phyloP scores from a whole-genome alignment of 2,329 filamentous ascomycete species.

The Paraphaeosphaeria sporulosa region DNA sequence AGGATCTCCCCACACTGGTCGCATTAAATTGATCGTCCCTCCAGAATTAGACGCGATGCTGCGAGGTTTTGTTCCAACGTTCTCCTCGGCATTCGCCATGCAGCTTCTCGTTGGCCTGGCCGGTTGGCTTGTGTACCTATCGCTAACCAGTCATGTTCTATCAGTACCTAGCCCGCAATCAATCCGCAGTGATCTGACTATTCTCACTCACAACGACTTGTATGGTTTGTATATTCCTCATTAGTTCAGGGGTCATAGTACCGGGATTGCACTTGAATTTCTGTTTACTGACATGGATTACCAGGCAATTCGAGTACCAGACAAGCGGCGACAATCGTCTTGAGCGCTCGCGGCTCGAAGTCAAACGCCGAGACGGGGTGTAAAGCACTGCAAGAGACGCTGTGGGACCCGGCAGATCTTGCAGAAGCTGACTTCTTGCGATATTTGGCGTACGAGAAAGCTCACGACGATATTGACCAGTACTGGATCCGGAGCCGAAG shows the following conservation, averaged over 20 bases:
- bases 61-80: constrained; percentile 15
- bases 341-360: constrained; percentile 22
- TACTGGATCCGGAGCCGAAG: constrained; percentile 29
- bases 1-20: not conserved
- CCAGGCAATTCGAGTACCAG: constrained; percentile 29
- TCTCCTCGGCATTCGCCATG: constrained; percentile 21
- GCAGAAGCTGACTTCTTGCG: constrained; percentile 25
- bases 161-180: constrained; percentile 30
- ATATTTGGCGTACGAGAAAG: constrained; percentile 29
- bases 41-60: constrained; percentile 15
- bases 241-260: not conserved
- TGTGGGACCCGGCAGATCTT: constrained; percentile 27
- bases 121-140: constrained; percentile 18
- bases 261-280: not conserved
- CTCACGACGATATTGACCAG: constrained; percentile 17
- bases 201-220: constrained; percentile 40
- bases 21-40: constrained; percentile 19
- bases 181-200: constrained; percentile 38
- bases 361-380: constrained; percentile 25
- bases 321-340: constrained; percentile 27
- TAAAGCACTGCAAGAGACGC: constrained; percentile 27
- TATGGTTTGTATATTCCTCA: constrained; percentile 23
- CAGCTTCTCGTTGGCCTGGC: constrained; percentile 19
- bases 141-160: constrained; percentile 11
- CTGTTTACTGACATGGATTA: constrained; percentile 5